These are phyloP conservation scores for Nakazawaea anatomiae DNA, from an alignment of 805 yeast species.

Conservation along the genomic window DNA sequence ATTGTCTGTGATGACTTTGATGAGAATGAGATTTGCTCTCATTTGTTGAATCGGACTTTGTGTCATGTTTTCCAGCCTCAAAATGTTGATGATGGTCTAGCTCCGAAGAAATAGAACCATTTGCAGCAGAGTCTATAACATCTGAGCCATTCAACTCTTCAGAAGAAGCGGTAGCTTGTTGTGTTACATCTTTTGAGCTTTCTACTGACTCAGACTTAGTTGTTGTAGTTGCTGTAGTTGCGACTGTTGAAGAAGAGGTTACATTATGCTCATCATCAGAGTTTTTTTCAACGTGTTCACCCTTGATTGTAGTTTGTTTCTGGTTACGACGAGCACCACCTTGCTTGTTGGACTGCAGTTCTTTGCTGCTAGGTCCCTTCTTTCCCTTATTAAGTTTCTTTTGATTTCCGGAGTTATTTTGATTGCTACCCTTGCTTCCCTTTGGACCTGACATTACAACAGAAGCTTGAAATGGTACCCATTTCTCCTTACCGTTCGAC, in stretches of 20 bases:
- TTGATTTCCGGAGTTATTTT: constrained; percentile 9
- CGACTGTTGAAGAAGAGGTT: background rate
- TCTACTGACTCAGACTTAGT: background rate
- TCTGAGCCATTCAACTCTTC: background rate
- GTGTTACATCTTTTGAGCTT: background rate
- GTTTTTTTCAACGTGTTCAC: background rate
- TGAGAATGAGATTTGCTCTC: background rate
- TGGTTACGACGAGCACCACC: constrained; percentile 4
- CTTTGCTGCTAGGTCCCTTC: constrained; percentile 2
- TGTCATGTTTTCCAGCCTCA: constrained; percentile 5
- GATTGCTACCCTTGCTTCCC: constrained; percentile 9
- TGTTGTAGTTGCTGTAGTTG: background rate
- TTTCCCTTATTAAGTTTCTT: constrained; percentile 17
- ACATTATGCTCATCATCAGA: background rate
- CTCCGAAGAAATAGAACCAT: too few relatives aligned
- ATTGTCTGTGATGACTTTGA: constrained; percentile 9
- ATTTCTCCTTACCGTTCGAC: constrained; percentile 51
- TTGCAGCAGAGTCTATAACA: too few relatives aligned
- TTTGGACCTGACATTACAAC: constrained; percentile 36
- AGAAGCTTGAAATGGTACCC: constrained; percentile 66
- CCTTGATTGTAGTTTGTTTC: background rate
- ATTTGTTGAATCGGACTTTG: constrained; percentile 1
- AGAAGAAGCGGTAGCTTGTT: background rate
- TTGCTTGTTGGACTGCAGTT: constrained; percentile 5
- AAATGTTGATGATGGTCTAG: background rate